These are phyloP conservation scores for Penicillium longicatenatum DNA, from an alignment of 495 filamentous ascomycete species.

Conservation along the genomic window DNA sequence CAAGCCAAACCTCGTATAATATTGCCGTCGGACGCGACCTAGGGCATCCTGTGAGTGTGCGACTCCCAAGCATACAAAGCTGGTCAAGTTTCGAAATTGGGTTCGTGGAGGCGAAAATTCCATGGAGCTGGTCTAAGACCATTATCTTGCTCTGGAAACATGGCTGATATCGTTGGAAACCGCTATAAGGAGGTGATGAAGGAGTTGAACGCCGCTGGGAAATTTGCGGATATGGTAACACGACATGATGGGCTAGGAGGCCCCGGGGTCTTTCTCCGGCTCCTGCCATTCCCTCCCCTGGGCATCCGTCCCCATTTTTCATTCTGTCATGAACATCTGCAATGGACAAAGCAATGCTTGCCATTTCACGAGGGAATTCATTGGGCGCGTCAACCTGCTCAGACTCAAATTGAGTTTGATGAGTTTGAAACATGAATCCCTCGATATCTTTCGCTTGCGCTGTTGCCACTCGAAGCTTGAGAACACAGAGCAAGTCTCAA, in stretches of 20 bases:
- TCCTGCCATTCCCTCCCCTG: neutral
- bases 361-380: neutral
- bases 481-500: neutral
- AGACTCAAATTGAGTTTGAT: neutral
- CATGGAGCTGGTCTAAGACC: neutral
- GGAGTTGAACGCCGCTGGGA: neutral
- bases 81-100: neutral
- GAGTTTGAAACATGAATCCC: neutral
- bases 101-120: neutral
- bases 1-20: neutral
- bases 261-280: neutral
- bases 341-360: neutral
- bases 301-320: neutral
- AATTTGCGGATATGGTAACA: neutral
- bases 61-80: neutral
- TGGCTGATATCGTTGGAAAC: neutral
- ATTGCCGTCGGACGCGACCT: neutral
- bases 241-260: neutral
- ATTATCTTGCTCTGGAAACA: neutral
- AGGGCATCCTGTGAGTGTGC: neutral
- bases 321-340: neutral
- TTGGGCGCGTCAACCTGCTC: neutral
- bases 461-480: neutral
- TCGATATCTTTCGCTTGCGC: neutral
- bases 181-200: neutral